Base-by-base conservation (phyloP, 768 basidiomycete species). In the Boletus speciosus region DNA sequence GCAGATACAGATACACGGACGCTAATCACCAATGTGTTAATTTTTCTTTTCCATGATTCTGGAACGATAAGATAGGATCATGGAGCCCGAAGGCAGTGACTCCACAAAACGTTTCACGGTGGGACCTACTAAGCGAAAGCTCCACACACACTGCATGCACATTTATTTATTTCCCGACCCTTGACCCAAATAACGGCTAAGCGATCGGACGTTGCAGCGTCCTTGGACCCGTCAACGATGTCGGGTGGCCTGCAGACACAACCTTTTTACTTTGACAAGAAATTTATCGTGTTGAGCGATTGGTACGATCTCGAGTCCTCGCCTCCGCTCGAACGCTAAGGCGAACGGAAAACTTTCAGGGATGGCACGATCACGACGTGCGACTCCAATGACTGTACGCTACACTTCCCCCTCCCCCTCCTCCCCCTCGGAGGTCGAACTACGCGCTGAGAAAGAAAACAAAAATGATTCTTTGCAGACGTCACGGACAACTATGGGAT, bases 321-420 rank as follows among this genome's bases (percentile, higher is more conserved):
- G 14, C 6, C 16, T 16, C 6, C 19, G 16, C 23, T 12, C 31
- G 16, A 12, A 19, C 48, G 16, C 49, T 40, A 23, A 21, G 32
- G 35, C 42, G 27, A 55, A 21, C 32, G 15, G 34, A 31, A n/a
- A 29, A 27, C 49, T 51, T 56, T 19, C 68, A 91, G 90, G 90
- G 90, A 93, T 74, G 90, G 90, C 63, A 98, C 94, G 14, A 96
- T 98, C 73, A 96, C 94, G 4, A 93, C 82, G 38, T 83, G 81
- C 64, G 94, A 98, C 68, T 93, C 90, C 7, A 98, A 98, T 70
- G 94, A 97, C 64, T 93, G 89, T 93, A 66, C 57, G 84, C n/a
- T 10, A 32, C 10, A 10, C 31, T 11, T 32, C 11, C 10, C 7
- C 29, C 8, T 1, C 29, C 29, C 9, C 35, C 1, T n/a, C 25